These are phyloP conservation scores for Wallemia ichthyophaga DNA, from an alignment of 1,284 basidiomycete genomes.

Conservation along the genomic window DNA sequence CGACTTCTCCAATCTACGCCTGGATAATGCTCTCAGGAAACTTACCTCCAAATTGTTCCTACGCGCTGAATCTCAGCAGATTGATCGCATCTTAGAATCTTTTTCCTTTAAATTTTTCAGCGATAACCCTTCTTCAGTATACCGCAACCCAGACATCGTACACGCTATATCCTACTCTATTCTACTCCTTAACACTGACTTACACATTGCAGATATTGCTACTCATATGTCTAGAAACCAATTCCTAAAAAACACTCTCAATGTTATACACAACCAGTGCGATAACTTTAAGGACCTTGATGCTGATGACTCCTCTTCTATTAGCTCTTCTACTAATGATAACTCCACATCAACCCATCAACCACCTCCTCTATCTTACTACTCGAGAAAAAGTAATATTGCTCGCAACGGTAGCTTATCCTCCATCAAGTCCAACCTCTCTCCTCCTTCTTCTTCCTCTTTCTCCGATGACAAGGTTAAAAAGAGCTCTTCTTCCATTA, in stretches of 20 bases:
- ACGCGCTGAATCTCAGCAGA: conserved; percentile 87
- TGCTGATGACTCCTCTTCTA: neutral
- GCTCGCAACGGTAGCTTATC: neutral
- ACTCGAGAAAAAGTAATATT: neutral
- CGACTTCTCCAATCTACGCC: conserved; percentile 47
- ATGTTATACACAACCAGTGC: conserved; percentile 43
- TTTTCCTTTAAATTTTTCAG: conserved; percentile 72
- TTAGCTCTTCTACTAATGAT: neutral
- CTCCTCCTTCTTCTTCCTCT: neutral
- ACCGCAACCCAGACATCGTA: conserved; percentile 56
- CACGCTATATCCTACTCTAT: conserved; percentile 81
- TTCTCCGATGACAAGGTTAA: neutral
- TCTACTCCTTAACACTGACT: conserved; percentile 78
- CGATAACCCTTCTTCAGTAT: conserved; percentile 50
- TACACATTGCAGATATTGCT: conserved; percentile 71
- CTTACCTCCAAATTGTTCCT: conserved; percentile 74
- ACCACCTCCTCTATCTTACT: neutral
- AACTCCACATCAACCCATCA: neutral
- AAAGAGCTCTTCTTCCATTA: neutral
- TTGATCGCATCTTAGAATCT: conserved; percentile 76
- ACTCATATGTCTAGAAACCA: conserved; percentile 76
- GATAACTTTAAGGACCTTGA: too few relatives aligned
- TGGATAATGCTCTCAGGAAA: conserved; percentile 68
- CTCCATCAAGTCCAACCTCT: neutral
- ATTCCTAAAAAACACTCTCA: conserved; percentile 72